Percentiles rank a stretch among this genome's conserved stretches.
These are phyloP conservation scores for Colletotrichum sp. DNA, from an alignment of 2,329 filamentous ascomycete genomes.

Conservation along the genomic window DNA sequence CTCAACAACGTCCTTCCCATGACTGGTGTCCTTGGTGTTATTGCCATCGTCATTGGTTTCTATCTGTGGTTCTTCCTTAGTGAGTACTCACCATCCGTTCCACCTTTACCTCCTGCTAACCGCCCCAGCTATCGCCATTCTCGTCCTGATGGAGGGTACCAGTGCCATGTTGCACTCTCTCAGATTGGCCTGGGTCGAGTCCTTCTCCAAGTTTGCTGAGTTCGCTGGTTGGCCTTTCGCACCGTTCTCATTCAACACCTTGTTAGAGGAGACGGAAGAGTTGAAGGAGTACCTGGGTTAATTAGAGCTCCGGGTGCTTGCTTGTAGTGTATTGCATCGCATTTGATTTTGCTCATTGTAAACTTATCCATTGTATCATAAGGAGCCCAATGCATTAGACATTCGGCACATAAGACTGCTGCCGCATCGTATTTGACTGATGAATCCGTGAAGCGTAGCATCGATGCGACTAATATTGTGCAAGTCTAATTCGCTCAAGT, in stretches of 20 bases:
- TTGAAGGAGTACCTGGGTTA: slow-evolving; percentile 61
- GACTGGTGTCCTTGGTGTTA: slow-evolving; percentile 71
- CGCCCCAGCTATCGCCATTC: slow-evolving; percentile 55
- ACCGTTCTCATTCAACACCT: slow-evolving; percentile 84
- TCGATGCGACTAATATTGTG: neutral
- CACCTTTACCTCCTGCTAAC: neutral
- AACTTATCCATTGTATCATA: slow-evolving; percentile 23
- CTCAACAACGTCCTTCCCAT: slow-evolving; percentile 76
- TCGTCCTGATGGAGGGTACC: slow-evolving; percentile 95
- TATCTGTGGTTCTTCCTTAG: slow-evolving; percentile 89
- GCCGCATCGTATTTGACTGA: neutral
- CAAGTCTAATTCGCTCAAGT: neutral
- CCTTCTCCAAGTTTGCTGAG: slow-evolving; percentile 97
- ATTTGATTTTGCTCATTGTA: slow-evolving; percentile 18
- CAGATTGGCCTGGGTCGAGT: slow-evolving; percentile 94
- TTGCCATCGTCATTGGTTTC: slow-evolving; percentile 84
- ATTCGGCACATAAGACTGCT: neutral
- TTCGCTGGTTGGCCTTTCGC: slow-evolving; percentile 87
- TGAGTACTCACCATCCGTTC: slow-evolving; percentile 28
- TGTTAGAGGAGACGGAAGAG: slow-evolving; percentile 82
- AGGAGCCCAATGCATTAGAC: slow-evolving; percentile 17
- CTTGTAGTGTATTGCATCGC: neutral
- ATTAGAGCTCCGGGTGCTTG: neutral
- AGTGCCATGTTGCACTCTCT: slow-evolving; percentile 94
- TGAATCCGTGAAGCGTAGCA: neutral